A percentile compares a stretch with the other conserved stretches of the same genome.
phyloP scores from a whole-genome alignment of 176 grass and related monocot species.

The Neostapfia colusana region DNA sequence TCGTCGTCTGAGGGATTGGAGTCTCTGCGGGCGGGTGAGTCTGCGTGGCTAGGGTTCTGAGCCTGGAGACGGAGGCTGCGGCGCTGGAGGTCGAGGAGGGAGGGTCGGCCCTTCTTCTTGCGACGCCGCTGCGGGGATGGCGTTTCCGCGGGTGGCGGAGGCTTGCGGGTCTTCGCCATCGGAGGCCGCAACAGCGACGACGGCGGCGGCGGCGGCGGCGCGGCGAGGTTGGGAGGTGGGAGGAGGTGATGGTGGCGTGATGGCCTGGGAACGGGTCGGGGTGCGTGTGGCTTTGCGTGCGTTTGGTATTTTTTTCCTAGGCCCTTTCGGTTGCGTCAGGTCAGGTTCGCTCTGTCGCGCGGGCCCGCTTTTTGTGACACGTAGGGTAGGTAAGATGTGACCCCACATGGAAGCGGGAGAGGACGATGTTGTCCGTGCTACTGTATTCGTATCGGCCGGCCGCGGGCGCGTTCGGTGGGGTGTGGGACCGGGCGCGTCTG shows the following conservation, averaged over 20 bases:
- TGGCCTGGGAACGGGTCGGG: constrained; percentile 51
- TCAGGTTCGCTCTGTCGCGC: neutral
- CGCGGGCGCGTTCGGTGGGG: constrained; percentile 33
- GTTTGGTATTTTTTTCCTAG: constrained; percentile 50
- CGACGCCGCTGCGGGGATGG: constrained; percentile 36
- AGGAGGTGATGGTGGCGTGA: constrained; percentile 36
- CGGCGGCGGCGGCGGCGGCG: constrained; percentile 41
- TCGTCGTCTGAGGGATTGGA: constrained; percentile 40
- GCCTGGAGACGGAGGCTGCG: constrained; percentile 62
- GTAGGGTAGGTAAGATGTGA: neutral
- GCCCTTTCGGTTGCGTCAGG: constrained; percentile 34
- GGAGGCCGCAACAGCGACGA: constrained; percentile 38
- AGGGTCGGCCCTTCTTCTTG: constrained; percentile 71
- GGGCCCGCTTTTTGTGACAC: neutral
- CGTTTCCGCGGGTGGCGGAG: constrained; percentile 25
- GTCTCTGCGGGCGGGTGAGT: constrained; percentile 20
- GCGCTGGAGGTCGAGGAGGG: constrained; percentile 66
- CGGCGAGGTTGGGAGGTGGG: constrained; percentile 7
- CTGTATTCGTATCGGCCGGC: constrained; percentile 38
- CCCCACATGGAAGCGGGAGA: neutral
- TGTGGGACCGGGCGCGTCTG: neutral
- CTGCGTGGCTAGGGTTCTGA: constrained; percentile 44
- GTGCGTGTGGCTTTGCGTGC: constrained; percentile 66
- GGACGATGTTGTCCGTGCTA: neutral
- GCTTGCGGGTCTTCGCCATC: constrained; percentile 60